Conservation (phyloP, 345 rosid genomes). For the Bruguiera sexangula region DNA sequence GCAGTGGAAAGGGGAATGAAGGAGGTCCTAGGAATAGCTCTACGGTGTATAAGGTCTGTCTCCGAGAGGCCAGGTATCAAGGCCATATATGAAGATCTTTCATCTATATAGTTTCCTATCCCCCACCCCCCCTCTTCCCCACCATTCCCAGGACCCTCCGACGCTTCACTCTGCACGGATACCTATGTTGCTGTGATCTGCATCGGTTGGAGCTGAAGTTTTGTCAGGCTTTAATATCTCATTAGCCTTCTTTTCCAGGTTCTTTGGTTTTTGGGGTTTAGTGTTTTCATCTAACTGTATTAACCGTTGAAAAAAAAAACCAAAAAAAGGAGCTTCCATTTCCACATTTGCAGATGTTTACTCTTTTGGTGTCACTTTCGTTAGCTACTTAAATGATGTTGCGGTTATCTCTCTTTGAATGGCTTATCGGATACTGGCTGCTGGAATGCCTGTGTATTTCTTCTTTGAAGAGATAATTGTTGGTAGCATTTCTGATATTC, state of each 20-base stretch:
- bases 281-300: slow-evolving; percentile 15
- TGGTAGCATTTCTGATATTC: not conserved
- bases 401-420: not conserved
- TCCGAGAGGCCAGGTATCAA: slow-evolving; percentile 97
- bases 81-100: slow-evolving; percentile 93
- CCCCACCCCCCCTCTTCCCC: too few relatives aligned
- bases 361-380: not conserved
- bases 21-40: slow-evolving; percentile 88
- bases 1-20: slow-evolving; percentile 77
- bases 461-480: not conserved
- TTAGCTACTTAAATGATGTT: too few relatives aligned
- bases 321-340: slow-evolving; percentile 9
- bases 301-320: not conserved
- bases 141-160: too few relatives aligned
- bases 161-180: too few relatives aligned
- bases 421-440: not conserved
- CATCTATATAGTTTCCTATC: slow-evolving; percentile 54
- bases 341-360: slow-evolving; percentile 10
- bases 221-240: slow-evolving; percentile 39
- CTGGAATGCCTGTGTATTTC: not conserved
- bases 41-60: slow-evolving; percentile 68
- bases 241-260: slow-evolving; percentile 14
- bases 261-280: not conserved
- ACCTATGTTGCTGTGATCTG: not conserved
- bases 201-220: slow-evolving; percentile 11